Evolutionary conservation across 441 rosid species (phyloP).

Genomic region (Kokia cookei): DNA sequence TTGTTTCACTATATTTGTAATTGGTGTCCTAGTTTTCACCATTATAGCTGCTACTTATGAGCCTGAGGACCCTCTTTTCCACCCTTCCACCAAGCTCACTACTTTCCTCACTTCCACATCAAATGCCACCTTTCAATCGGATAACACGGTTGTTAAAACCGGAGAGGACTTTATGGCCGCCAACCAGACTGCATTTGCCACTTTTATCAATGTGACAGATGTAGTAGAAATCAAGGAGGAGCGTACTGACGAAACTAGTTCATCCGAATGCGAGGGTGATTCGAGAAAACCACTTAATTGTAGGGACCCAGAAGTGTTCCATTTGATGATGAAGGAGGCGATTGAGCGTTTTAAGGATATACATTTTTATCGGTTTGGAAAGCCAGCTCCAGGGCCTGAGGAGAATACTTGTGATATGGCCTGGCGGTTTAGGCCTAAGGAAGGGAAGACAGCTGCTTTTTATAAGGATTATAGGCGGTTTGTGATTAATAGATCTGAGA

Average conservation of each 20-base stretch:
- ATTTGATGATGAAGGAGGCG: conserved; percentile 76
- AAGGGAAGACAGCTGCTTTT: conserved; percentile 17
- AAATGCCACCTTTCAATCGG: conserved; percentile 78
- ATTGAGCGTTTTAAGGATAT: conserved; percentile 77
- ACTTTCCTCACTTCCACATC: conserved; percentile 72
- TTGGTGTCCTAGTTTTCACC: conserved; percentile 82
- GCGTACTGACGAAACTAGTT: not conserved
- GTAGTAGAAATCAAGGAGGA: conserved; percentile 28
- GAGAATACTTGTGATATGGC: conserved; percentile 78
- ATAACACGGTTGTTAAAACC: conserved; percentile 60
- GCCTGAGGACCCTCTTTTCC: conserved; percentile 91
- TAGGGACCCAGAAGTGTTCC: conserved; percentile 79
- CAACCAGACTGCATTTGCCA: conserved; percentile 57
- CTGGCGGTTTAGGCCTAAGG: conserved; percentile 46
- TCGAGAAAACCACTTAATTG: conserved; percentile 52
- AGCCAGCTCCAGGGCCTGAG: conserved; percentile 51
- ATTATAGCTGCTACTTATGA: conserved; percentile 89
- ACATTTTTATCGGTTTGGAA: conserved; percentile 84
- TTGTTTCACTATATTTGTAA: conserved; percentile 74
- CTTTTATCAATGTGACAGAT: conserved; percentile 64
- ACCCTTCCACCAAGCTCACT: conserved; percentile 79
- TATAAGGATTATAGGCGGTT: conserved; percentile 86
- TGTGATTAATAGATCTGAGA: conserved; percentile 46
- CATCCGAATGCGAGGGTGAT: conserved; percentile 36
- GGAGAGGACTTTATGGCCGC: conserved; percentile 85